phyloP scores from a whole-genome alignment of 2,329 filamentous ascomycete species.

The Cyanodermella asteris region DNA sequence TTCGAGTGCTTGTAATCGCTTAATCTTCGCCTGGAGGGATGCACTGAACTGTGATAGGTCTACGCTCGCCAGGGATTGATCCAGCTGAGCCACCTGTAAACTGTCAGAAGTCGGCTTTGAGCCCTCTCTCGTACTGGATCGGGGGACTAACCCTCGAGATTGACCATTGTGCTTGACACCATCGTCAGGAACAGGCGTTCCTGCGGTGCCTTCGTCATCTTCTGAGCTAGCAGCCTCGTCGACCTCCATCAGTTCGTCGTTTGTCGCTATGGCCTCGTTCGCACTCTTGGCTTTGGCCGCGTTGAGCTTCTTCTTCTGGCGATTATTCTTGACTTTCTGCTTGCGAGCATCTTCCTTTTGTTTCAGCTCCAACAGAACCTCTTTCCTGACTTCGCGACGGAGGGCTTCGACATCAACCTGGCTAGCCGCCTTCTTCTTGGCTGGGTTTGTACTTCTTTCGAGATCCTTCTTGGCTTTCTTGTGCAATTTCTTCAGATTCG shows the following conservation, averaged over 20 bases:
- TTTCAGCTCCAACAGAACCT: background rate
- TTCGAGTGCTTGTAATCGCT: constrained; percentile 1
- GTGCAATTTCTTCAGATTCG: background rate
- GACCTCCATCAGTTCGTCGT: background rate
- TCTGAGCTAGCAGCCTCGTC: background rate
- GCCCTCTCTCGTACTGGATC: too few relatives aligned
- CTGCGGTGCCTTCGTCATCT: background rate
- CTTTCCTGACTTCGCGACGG: constrained; percentile 1
- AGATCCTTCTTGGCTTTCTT: background rate
- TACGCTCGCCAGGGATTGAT: background rate
- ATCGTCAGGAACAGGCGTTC: too few relatives aligned
- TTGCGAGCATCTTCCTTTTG: background rate
- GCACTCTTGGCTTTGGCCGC: background rate
- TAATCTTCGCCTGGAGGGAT: too few relatives aligned
- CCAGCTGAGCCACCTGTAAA: too few relatives aligned
- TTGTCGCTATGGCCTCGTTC: background rate
- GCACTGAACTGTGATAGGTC: background rate
- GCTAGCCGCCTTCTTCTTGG: background rate
- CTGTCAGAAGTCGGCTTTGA: too few relatives aligned
- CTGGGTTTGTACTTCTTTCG: constrained; percentile 1
- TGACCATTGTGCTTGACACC: too few relatives aligned
- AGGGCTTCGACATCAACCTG: background rate
- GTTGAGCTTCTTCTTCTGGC: constrained; percentile 1
- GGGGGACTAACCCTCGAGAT: too few relatives aligned
- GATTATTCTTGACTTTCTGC: constrained; percentile 1